Base-by-base conservation (phyloP, 2,329 filamentous ascomycete species). In the Pleurostoma richardsiae region DNA sequence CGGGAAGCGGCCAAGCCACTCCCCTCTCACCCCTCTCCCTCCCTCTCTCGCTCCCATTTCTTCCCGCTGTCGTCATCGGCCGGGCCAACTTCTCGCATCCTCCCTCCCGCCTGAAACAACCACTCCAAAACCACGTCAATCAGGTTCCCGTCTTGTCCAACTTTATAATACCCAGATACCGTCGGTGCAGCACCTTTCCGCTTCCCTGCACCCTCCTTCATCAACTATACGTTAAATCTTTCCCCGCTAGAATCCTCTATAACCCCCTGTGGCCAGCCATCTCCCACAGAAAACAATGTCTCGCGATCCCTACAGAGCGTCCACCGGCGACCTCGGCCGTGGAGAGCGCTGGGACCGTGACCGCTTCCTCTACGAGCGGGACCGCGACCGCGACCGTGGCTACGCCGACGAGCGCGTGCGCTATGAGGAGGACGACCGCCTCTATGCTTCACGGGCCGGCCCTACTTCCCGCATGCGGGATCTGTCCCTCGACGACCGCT, bases 301-400 rank as follows among this genome's bases (percentile, higher is more conserved):
- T n/a, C 33, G 33, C 33, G 33, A 36, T n/a, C 33, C 62, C 30
- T 61, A 61, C 43, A 59, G 59, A 49, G 52, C 57, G 6, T 58
- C 58, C 26, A 61, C 64, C 38, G 62, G 61, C 29, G 63, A 67
- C 51, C 53, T 68, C 33, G 65, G 65, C 49, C 67, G 67, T 49
- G 57, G 61, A 43, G 68, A 67, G 52, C 67, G 72, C 55, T 83
- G 77, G 77, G 78, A 83, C 56, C 71, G 70, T 41, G 79, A 79
- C 52, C 79, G 78, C 52, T 73, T 77, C 56, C 53, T 60, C 33
- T 58, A 60, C 45, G 71, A 74, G 57, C 59, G 61, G 28, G 71
- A 75, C 47, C 69, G 72, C 40, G 69, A 72, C 43, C 67, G 71
- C 42, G 66, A 70, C 48, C 71, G 80, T 44, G 19, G 19, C 19